Conservation (phyloP, 2,329 filamentous ascomycete genomes). For the Penicillium brevicompactum region DNA sequence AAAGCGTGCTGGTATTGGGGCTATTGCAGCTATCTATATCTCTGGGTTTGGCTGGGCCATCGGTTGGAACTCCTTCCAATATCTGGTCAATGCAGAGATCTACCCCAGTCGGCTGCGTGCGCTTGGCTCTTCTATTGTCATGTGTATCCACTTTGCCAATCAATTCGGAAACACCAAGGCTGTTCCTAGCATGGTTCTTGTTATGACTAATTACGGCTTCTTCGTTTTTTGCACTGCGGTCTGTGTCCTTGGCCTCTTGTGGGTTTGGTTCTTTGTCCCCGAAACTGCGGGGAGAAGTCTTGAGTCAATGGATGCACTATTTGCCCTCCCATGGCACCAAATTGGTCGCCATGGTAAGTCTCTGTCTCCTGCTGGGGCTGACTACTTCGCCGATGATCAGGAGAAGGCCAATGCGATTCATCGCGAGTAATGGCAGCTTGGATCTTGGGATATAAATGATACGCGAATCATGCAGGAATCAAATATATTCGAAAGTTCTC, state of each 20-base stretch:
- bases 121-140: conserved; percentile 1
- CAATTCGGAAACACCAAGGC: conserved; percentile 8
- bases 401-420: background rate
- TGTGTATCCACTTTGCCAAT: conserved; percentile 8
- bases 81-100: conserved; percentile 10
- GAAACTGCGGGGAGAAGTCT: background rate
- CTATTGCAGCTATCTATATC: conserved; percentile 3
- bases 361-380: background rate
- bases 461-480: background rate
- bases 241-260: background rate
- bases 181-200: conserved; percentile 3
- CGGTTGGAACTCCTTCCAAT: conserved; percentile 9
- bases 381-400: background rate
- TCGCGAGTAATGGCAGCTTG: background rate
- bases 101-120: background rate
- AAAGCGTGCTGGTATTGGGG: background rate
- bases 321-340: conserved; percentile 6
- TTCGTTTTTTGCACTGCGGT: background rate
- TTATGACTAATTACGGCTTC: conserved; percentile 1
- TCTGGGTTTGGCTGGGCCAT: conserved; percentile 6
- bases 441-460: background rate
- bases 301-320: conserved; percentile 5
- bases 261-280: conserved; percentile 13
- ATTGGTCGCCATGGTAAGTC: conserved; percentile 7
- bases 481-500: background rate